These are phyloP conservation scores for Cucurbita argyrosperma DNA, from an alignment of 306 rosid genomes.

Conservation along the genomic window DNA sequence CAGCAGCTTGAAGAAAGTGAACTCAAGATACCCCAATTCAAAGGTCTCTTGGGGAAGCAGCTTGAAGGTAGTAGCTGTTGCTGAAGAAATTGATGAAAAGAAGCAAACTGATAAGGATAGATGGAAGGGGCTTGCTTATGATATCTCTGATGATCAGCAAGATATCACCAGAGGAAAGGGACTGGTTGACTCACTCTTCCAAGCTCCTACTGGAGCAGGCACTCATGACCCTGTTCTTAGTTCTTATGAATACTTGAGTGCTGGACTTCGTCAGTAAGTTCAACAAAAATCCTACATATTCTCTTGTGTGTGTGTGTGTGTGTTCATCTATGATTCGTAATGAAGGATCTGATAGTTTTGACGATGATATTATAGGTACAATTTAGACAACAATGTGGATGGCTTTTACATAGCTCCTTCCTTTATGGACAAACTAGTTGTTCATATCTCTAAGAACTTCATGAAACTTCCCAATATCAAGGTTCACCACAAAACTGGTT, in stretches of 20 bases:
- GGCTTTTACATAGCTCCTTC: constrained; percentile 65
- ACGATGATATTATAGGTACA: constrained; percentile 27
- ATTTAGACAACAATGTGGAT: constrained; percentile 41
- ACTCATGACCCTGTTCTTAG: constrained; percentile 43
- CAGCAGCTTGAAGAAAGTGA: constrained; percentile 39
- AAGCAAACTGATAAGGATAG: constrained; percentile 34
- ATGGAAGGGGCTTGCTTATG: constrained; percentile 41
- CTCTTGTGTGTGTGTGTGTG: too few relatives aligned
- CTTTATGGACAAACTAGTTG: constrained; percentile 72
- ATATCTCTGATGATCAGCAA: constrained; percentile 49
- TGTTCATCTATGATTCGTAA: not conserved
- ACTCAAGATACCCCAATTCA: constrained; percentile 18
- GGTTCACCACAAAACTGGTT: constrained; percentile 11
- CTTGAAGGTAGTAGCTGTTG: constrained; percentile 34
- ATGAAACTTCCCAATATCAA: constrained; percentile 59
- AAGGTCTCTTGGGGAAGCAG: constrained; percentile 27
- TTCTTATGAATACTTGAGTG: constrained; percentile 47
- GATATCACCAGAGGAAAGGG: constrained; percentile 67
- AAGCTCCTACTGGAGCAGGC: constrained; percentile 31
- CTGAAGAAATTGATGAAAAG: constrained; percentile 23
- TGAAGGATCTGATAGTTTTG: not conserved
- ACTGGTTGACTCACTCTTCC: constrained; percentile 42
- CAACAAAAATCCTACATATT: too few relatives aligned
- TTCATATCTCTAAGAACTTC: constrained; percentile 58
- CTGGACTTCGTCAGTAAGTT: constrained; percentile 43